Conservation (phyloP, 2,329 filamentous ascomycete species). For the Pestalotiopsis sp. region DNA sequence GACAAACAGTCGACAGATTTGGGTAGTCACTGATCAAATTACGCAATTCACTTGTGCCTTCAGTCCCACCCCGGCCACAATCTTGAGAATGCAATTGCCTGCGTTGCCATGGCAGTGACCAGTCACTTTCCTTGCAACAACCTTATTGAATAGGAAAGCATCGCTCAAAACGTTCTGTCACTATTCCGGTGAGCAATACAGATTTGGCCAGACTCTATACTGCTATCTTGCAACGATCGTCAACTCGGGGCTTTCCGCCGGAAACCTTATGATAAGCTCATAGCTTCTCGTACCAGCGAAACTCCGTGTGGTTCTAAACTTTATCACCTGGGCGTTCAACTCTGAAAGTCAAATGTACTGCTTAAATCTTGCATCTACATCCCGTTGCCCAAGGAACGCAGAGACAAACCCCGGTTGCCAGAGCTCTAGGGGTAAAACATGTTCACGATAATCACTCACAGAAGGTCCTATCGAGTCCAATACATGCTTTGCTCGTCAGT, state of each 20-base stretch:
- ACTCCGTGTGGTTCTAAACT: background rate
- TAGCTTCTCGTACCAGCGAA: background rate
- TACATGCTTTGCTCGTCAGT: background rate
- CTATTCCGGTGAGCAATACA: background rate
- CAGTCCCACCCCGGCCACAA: background rate
- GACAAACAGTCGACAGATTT: background rate
- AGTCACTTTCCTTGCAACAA: background rate
- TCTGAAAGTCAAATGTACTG: background rate
- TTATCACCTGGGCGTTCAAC: background rate
- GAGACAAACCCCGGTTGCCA: background rate
- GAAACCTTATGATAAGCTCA: background rate
- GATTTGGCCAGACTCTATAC: background rate
- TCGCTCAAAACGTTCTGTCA: background rate
- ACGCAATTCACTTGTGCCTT: background rate
- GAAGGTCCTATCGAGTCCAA: background rate
- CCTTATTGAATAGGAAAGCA: background rate
- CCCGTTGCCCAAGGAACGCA: background rate
- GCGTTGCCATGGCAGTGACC: background rate
- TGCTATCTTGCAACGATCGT: background rate
- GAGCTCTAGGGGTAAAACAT: background rate
- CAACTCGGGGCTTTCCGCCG: background rate
- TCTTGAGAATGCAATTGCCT: background rate
- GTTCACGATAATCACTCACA: background rate
- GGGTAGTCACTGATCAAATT: background rate
- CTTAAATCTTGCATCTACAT: background rate